Evolutionary conservation across 1,284 basidiomycete genomes (phyloP), one percentile per base, ranked within the genome.

Genomic region (Tylopilus sp.): DNA sequence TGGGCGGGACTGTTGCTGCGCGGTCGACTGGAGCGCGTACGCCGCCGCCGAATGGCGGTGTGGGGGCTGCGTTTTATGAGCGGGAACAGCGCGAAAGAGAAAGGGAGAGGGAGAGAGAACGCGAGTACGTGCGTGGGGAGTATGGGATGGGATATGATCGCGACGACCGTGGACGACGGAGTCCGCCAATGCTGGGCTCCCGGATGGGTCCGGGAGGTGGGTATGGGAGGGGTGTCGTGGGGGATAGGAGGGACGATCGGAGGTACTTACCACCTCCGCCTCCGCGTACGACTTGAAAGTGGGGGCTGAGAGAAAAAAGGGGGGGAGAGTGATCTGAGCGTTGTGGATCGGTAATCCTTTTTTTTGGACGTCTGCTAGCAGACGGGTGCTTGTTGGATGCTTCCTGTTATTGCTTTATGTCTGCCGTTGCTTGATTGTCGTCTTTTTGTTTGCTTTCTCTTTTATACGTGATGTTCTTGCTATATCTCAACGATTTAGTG

Each of bases 51-150:
- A 52, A 31, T 3, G 54, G 46, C 6, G 41, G 37, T 29, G 31
- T 41, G 6, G 52, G 44, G 15, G 28, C 55, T 18, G 47, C 10
- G n/a, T 67, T 65, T 44, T 65, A 68, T 16, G 63, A 65, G 11
- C 53, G 57, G 0, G 51, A 53, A 4, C 52, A 48, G 1, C 43
- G 54, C 4, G 54, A 55, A 0, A 39, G 56, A 10, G 55, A 55
- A 6, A 30, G 47, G 4, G 56, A 55, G 2, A 37, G 57, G 15
- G 55, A 59, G 6, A 30, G 47, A 4, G 56, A 55, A 1, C 35
- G 57, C 12, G 55, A 59, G 6, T 58, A 59, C 10, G 54, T 39
- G n/a, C 56, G 61, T 18, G 51, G 51, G 2, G 59, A 52, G n/a
- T 59, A 59, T 13, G 52, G 54, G 19, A 57, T 58, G 57, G 55